Conservation (phyloP, 768 basidiomycete species). For the Ramaria rubella region DNA sequence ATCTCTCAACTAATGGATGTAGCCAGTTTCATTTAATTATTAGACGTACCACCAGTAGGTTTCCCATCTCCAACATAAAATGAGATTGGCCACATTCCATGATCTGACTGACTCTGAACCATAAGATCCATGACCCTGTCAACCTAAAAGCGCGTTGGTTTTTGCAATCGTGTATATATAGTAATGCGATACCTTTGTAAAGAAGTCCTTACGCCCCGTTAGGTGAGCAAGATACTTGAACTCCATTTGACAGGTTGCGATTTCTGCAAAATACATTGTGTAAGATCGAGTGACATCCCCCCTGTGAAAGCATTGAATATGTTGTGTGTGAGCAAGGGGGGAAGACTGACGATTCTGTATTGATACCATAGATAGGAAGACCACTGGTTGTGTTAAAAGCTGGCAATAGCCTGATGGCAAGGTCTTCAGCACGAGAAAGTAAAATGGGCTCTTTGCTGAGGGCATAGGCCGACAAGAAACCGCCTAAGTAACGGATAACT, state of each 20-base stretch:
- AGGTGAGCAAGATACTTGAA: slow-evolving; percentile 47
- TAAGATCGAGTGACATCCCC: no score
- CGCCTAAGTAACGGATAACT: slow-evolving; percentile 44
- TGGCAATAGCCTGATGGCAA: slow-evolving; percentile 34
- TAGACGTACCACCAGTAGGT: slow-evolving; percentile 12
- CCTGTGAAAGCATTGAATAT: slow-evolving; percentile 22
- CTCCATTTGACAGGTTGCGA: slow-evolving; percentile 43
- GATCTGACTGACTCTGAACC: slow-evolving; percentile 11
- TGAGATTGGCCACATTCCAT: slow-evolving; percentile 14
- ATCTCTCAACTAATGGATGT: neutral
- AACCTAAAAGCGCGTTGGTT: slow-evolving; percentile 14
- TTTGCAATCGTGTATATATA: neutral
- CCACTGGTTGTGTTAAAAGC: slow-evolving; percentile 39
- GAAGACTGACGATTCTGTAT: slow-evolving; percentile 36
- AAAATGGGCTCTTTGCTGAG: slow-evolving; percentile 31
- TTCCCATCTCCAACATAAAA: slow-evolving; percentile 11
- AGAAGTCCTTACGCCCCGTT: slow-evolving; percentile 37
- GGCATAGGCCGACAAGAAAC: slow-evolving; percentile 37
- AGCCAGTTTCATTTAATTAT: neutral
- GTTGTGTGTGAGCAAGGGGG: slow-evolving; percentile 2
- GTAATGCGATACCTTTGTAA: slow-evolving; percentile 17
- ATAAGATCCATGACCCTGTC: slow-evolving; percentile 32
- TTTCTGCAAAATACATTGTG: slow-evolving; percentile 34
- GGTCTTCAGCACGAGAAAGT: slow-evolving; percentile 32
- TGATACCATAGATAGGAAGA: slow-evolving; percentile 43